These are phyloP conservation scores for Hyphodiscus sp. DNA, from an alignment of 2,329 filamentous ascomycete genomes.

Conservation along the genomic window DNA sequence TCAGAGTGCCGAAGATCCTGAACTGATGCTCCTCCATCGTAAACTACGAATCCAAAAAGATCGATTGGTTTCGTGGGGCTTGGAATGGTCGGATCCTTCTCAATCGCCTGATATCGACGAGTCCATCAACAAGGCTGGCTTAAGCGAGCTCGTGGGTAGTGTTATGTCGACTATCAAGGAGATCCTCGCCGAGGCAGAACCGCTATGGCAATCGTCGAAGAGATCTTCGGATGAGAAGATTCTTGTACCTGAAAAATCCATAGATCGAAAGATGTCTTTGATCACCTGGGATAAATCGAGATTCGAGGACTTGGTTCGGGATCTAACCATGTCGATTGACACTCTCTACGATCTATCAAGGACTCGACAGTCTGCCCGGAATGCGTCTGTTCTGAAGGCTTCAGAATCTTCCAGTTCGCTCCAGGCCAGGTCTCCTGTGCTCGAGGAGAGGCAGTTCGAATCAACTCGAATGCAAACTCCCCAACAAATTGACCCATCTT, in stretches of 20 bases:
- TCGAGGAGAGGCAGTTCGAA: constrained; percentile 40
- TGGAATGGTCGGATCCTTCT: constrained; percentile 70
- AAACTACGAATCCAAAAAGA: constrained; percentile 71
- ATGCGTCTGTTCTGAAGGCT: constrained; percentile 11
- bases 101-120: constrained; percentile 66
- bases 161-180: constrained; percentile 78
- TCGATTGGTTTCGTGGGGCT: constrained; percentile 69
- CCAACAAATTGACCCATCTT: constrained; percentile 50
- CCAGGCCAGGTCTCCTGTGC: constrained; percentile 24
- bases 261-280: constrained; percentile 48
- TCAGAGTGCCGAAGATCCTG: constrained; percentile 58
- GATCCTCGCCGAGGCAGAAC: constrained; percentile 69
- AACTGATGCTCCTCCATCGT: constrained; percentile 65
- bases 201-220: constrained; percentile 59
- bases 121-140: constrained; percentile 62
- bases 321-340: constrained; percentile 72
- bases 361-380: constrained; percentile 43
- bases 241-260: constrained; percentile 27
- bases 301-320: constrained; percentile 68
- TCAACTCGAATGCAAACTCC: constrained; percentile 56
- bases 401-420: constrained; percentile 14
- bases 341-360: constrained; percentile 71
- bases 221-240: constrained; percentile 29
- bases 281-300: constrained; percentile 64
- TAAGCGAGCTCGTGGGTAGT: constrained; percentile 71